Base-by-base conservation (phyloP, 768 basidiomycete genomes). In the Lactifluus hygrophoroides region DNA sequence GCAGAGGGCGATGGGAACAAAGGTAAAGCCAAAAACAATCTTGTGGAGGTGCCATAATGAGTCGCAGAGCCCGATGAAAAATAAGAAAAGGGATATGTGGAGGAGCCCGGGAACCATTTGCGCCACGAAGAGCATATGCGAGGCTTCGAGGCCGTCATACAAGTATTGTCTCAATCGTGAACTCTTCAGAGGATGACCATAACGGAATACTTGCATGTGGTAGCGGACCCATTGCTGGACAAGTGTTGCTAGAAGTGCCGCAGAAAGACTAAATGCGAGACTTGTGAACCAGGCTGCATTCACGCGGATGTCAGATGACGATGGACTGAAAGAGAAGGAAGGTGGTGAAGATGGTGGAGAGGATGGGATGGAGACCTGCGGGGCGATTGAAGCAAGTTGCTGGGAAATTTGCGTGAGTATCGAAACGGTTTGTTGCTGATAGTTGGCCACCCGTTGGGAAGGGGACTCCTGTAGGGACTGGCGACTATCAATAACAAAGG, bases 201-300 rank as follows among this genome's bases (percentile, higher is more conserved):
- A 30, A 68, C 61, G 44, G 69, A 69, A 64, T 16, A 61, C 32
- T n/a, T n/a, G n/a, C n/a, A n/a, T n/a, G n/a, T n/a, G n/a, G n/a
- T n/a, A n/a, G n/a, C n/a, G n/a, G n/a, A n/a, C n/a, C n/a, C n/a
- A n/a, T n/a, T n/a, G n/a, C n/a, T n/a, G n/a, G n/a, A n/a, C n/a
- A n/a, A n/a, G 64, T n/a, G 76, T 79, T 13, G 77, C 77, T 9
- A 67, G 57, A 23, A 80, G 69, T 54, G 74, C 76, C 32, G 75
- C 72, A 1, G 69, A 68, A 7, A 81, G 69, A 58, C 76, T 78
- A 49, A 75, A 67, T 16, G 66, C 54, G 6, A 71, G 64, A 45
- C 63, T 65, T 5, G 59, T 44, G 60, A 79, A 76, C 75, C 75
- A 80, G 6, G 74, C 66, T 0, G 63, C 63, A 58, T 80, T 80